Percentiles rank a stretch among this genome's conserved stretches.
These are phyloP conservation scores for Kluyveromyces sp. DNA, from an alignment of 1,139 yeast species.

Conservation along the genomic window DNA sequence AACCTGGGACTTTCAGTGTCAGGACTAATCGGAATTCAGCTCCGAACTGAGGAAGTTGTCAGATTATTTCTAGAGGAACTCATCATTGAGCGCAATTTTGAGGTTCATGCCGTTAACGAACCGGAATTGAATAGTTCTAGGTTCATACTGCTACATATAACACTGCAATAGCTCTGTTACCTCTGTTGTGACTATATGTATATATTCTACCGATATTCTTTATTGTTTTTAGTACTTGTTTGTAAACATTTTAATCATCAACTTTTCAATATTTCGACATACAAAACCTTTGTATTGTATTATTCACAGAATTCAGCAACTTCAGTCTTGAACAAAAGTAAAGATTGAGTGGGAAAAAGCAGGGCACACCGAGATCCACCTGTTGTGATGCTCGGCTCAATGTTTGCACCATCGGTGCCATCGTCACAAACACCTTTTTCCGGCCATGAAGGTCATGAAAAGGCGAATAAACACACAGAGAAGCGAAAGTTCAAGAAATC, in stretches of 20 bases:
- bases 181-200: not conserved
- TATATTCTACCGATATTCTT: not conserved
- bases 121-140: constrained; percentile 15
- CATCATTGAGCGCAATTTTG: constrained; percentile 15
- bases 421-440: not conserved
- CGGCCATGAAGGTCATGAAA: not conserved
- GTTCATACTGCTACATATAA: constrained; percentile 18
- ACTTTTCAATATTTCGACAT: too few species aligned
- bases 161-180: not conserved
- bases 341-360: too few species aligned
- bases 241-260: too few species aligned
- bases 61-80: constrained; percentile 24
- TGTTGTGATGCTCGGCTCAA: not conserved
- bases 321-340: too few species aligned
- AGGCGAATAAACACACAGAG: not conserved
- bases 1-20: constrained; percentile 1
- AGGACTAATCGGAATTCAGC: constrained; percentile 25
- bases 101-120: constrained; percentile 14
- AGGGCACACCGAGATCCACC: too few species aligned
- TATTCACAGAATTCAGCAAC: too few species aligned
- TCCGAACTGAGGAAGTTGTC: constrained; percentile 26
- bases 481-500: not conserved
- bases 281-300: too few species aligned
- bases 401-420: constrained; percentile 3
- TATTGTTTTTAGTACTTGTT: too few species aligned